Evolutionary conservation across 176 grass and related monocot genomes (phyloP).

Genomic region (Aegilops tauschii): DNA sequence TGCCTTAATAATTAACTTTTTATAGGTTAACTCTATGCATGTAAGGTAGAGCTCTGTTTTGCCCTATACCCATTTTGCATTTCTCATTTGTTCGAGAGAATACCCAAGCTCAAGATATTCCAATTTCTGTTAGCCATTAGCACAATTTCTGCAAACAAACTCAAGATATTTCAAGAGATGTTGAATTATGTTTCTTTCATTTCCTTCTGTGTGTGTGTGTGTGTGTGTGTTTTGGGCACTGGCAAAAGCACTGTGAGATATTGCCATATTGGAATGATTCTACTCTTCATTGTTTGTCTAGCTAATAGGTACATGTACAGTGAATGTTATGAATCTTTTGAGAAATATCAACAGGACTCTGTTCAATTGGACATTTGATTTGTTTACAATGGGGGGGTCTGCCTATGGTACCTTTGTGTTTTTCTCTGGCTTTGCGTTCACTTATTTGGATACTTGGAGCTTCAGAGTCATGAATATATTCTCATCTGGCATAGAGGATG

Average conservation of each 20-base stretch:
- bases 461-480: neutral
- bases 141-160: neutral
- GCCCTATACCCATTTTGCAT: neutral
- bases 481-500: neutral
- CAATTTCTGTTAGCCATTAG: neutral
- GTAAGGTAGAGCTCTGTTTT: neutral
- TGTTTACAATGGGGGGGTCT: neutral
- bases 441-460: neutral
- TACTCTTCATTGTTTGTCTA: neutral
- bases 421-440: neutral
- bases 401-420: conserved; percentile 1
- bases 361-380: neutral
- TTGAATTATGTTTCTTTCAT: neutral
- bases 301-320: neutral
- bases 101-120: neutral
- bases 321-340: neutral
- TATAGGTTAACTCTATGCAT: neutral
- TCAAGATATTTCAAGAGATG: neutral
- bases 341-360: neutral
- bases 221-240: neutral
- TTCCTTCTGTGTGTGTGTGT: neutral
- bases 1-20: neutral
- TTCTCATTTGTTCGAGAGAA: neutral
- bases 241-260: neutral
- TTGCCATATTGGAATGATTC: neutral